These are phyloP conservation scores for Drechslera avenae DNA, from an alignment of 2,329 filamentous ascomycete species.

Conservation along the genomic window DNA sequence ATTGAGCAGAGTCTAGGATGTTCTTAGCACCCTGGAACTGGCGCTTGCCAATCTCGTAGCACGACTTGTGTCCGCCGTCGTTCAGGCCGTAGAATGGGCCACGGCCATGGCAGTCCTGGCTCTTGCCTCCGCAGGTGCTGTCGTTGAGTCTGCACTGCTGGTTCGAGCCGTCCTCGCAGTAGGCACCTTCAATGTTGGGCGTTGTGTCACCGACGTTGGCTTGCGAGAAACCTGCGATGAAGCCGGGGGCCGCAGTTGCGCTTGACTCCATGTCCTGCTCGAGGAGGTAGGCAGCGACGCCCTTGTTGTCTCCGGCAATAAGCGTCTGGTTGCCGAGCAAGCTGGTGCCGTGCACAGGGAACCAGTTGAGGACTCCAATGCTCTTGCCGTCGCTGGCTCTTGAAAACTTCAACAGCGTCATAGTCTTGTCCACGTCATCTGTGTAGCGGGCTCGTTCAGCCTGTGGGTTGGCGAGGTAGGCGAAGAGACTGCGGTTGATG, in stretches of 20 bases:
- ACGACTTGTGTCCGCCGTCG: conserved; percentile 70
- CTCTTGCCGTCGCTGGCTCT: conserved; percentile 75
- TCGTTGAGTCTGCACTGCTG: conserved; percentile 75
- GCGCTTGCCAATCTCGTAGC: conserved; percentile 76
- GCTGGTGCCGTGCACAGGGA: conserved; percentile 88
- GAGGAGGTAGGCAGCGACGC: conserved; percentile 83
- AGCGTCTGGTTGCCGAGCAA: conserved; percentile 91
- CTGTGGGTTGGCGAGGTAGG: conserved; percentile 84
- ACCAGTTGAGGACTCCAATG: conserved; percentile 86
- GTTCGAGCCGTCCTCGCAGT: conserved; percentile 80
- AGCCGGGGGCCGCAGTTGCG: conserved; percentile 62
- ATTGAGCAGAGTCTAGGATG: conserved; percentile 60
- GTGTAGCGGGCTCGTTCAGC: conserved; percentile 74
- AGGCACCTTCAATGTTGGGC: conserved; percentile 85
- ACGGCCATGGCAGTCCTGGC: conserved; percentile 73
- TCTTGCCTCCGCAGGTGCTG: conserved; percentile 79
- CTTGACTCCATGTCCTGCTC: conserved; percentile 68
- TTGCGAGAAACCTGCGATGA: conserved; percentile 91
- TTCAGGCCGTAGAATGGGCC: conserved; percentile 71
- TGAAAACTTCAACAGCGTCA: conserved; percentile 81
- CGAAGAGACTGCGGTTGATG: conserved; percentile 85
- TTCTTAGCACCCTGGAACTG: conserved; percentile 67
- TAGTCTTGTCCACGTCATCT: conserved; percentile 71
- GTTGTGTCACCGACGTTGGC: conserved; percentile 89
- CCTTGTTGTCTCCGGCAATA: conserved; percentile 94